Percentiles rank a stretch among this genome's conserved stretches.
Conservation (phyloP, 345 rosid genomes). For the Streptanthus diversifolius region DNA sequence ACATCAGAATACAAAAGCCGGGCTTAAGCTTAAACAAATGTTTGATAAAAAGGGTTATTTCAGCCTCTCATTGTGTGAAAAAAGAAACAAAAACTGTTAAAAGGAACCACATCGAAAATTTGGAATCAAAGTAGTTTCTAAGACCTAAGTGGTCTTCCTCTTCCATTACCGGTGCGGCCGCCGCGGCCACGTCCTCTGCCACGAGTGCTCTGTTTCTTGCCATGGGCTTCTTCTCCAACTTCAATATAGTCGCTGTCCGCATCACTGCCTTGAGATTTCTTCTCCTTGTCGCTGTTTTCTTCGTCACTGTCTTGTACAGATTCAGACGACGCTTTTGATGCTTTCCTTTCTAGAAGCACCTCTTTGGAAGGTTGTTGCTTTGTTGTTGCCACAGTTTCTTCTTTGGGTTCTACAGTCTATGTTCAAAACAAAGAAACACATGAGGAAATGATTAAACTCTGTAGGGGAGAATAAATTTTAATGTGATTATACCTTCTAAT, state of each 20-base stretch:
- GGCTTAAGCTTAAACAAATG: constrained; percentile 18
- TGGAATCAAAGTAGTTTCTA: constrained; percentile 26
- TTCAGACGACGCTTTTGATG: constrained; percentile 53
- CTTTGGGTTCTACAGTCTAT: constrained; percentile 49
- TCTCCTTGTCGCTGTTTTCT: constrained; percentile 52
- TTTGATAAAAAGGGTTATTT: background rate
- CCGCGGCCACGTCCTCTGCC: constrained; percentile 51
- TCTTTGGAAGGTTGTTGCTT: constrained; percentile 44
- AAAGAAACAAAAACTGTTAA: constrained; percentile 21
- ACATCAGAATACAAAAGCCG: constrained; percentile 28
- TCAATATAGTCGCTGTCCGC: constrained; percentile 31
- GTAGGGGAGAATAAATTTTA: background rate
- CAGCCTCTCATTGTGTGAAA: constrained; percentile 11
- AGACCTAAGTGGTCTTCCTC: constrained; percentile 78
- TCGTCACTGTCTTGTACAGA: constrained; percentile 54
- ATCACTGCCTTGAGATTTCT: constrained; percentile 48
- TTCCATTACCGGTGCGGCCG: constrained; percentile 42
- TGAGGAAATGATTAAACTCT: background rate
- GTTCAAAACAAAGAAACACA: constrained; percentile 17
- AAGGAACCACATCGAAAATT: constrained; percentile 22
- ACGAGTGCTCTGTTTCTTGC: constrained; percentile 46
- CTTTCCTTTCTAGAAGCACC: constrained; percentile 55
- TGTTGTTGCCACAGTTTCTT: constrained; percentile 33
- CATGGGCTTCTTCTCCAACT: constrained; percentile 48
- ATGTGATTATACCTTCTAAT: constrained; percentile 52